Evolutionary conservation across 2,329 filamentous ascomycete genomes (phyloP).

Genomic region (Scedosporium aurantiacum): DNA sequence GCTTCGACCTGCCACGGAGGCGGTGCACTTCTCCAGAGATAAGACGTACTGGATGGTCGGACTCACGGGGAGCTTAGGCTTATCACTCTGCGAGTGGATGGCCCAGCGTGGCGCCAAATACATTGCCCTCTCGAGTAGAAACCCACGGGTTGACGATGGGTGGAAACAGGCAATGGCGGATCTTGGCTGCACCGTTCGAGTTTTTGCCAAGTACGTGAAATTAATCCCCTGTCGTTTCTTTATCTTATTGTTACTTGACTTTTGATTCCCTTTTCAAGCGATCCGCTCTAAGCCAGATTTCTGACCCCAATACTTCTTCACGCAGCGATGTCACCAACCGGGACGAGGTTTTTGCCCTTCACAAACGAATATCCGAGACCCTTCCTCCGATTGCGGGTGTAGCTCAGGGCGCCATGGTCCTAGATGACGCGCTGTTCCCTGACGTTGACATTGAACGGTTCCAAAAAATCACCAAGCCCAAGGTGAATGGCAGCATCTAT

Average conservation of each 20-base stretch:
- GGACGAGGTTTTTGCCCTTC: neutral
- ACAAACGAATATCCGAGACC: slow-evolving; percentile 13
- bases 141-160: slow-evolving; percentile 18
- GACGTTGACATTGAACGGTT: slow-evolving; percentile 20
- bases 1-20: neutral
- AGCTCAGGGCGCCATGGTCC: slow-evolving; percentile 25
- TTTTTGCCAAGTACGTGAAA: neutral
- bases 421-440: slow-evolving; percentile 21
- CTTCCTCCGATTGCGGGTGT: slow-evolving; percentile 26
- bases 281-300: too few relatives aligned
- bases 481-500: slow-evolving; percentile 23
- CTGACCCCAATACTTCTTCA: too few relatives aligned
- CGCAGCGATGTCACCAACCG: neutral
- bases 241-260: neutral
- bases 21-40: slow-evolving; percentile 13
- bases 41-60: slow-evolving; percentile 23
- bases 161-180: slow-evolving; percentile 11
- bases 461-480: slow-evolving; percentile 20
- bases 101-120: slow-evolving; percentile 22
- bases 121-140: slow-evolving; percentile 27
- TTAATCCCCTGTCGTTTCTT: neutral
- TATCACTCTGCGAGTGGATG: slow-evolving; percentile 29
- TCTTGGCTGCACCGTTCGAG: neutral
- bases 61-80: slow-evolving; percentile 22
- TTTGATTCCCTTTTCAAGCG: neutral